A percentile compares a stretch with the other conserved stretches of the same genome.
Evolutionary conservation across 805 yeast genomes (phyloP).

Genomic region (Candida dendrica): DNA sequence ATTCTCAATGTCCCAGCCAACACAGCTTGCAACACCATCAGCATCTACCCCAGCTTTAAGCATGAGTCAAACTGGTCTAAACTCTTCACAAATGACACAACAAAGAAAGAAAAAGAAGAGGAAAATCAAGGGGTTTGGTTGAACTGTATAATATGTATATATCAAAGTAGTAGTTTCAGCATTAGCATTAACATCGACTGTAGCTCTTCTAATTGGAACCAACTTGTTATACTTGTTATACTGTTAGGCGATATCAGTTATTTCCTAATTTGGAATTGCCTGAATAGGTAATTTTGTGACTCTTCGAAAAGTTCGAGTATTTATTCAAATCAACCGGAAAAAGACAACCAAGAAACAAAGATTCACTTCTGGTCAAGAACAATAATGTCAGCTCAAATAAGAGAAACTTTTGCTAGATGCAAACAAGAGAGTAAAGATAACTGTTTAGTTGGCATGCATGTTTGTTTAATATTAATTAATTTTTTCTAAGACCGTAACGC

Average conservation of each 20-base stretch:
- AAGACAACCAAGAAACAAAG: too few species aligned
- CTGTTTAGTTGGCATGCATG: not conserved
- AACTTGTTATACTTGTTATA: too few species aligned
- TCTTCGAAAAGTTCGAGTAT: too few species aligned
- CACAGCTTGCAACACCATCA: too few species aligned
- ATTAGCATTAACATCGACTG: too few species aligned
- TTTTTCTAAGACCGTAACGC: conserved; percentile 58
- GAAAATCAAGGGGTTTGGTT: conserved; percentile 16
- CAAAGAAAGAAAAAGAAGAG: conserved; percentile 8
- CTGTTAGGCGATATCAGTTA: too few species aligned
- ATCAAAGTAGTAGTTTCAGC: not conserved
- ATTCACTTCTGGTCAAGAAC: too few species aligned
- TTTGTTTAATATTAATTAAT: not conserved
- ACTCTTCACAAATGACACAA: conserved; percentile 1
- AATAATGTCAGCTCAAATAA: conserved; percentile 44
- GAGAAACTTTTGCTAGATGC: conserved; percentile 55
- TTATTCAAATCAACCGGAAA: too few species aligned
- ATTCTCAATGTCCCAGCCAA: conserved; percentile 1
- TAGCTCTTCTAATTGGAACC: too few species aligned
- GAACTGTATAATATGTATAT: not conserved
- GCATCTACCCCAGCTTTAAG: too few species aligned
- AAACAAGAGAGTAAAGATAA: conserved; percentile 34
- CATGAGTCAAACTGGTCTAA: not conserved
- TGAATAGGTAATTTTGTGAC: not conserved
- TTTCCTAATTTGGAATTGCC: not conserved